Evolutionary conservation across 2,329 filamentous ascomycete species (phyloP).

Genomic region (Thielaviopsis ethacetica): DNA sequence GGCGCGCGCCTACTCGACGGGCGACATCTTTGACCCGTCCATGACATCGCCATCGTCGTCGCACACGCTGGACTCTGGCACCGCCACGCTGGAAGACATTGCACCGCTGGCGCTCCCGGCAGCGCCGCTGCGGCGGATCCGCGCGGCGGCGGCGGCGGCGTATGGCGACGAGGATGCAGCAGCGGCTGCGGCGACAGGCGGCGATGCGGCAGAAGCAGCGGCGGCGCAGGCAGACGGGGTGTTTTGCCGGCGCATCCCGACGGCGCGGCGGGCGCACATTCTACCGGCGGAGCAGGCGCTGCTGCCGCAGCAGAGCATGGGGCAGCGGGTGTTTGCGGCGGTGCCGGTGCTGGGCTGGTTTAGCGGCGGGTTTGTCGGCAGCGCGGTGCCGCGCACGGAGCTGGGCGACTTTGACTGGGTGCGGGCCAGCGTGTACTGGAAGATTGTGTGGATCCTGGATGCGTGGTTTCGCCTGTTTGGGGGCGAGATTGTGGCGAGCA

Average conservation of each 20-base stretch:
- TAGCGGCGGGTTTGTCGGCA: slow-evolving; percentile 56
- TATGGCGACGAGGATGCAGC: neutral
- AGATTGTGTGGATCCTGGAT: slow-evolving; percentile 47
- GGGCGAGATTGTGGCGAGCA: slow-evolving; percentile 38
- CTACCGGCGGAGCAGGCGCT: slow-evolving; percentile 55
- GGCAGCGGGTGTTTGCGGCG: slow-evolving; percentile 45
- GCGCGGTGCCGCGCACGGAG: slow-evolving; percentile 56
- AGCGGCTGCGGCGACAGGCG: neutral
- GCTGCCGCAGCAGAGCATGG: slow-evolving; percentile 48
- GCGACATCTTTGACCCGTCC: neutral
- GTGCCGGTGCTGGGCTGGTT: slow-evolving; percentile 61
- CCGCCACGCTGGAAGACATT: slow-evolving; percentile 28
- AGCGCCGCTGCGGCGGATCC: too few species aligned
- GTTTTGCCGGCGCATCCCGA: slow-evolving; percentile 48
- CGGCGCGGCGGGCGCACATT: slow-evolving; percentile 46
- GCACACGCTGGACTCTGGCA: slow-evolving; percentile 23
- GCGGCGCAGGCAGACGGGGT: neutral
- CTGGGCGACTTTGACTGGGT: slow-evolving; percentile 65
- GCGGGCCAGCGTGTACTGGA: slow-evolving; percentile 50
- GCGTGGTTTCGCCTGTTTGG: slow-evolving; percentile 40
- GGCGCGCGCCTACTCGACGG: neutral
- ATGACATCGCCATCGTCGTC: neutral
- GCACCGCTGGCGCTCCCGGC: slow-evolving; percentile 12
- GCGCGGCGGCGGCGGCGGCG: slow-evolving; percentile 10
- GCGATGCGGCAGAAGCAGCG: neutral